Evolutionary conservation across 768 basidiomycete genomes (phyloP), one percentile per base, ranked within the genome.

Genomic region (Serpula lacrymans): DNA sequence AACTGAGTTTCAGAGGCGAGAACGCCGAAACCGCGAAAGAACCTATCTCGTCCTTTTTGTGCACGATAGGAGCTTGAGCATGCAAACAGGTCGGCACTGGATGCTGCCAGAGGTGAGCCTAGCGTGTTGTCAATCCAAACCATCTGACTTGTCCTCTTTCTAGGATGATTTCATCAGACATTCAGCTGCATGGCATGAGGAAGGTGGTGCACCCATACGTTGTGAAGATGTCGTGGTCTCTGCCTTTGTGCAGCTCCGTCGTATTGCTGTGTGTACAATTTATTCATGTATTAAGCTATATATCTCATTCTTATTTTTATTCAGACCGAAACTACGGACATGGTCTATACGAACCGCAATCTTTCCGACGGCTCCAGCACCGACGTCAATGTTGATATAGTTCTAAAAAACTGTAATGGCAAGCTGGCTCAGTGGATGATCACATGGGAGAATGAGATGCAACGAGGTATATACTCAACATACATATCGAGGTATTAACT

Each of bases 31-130:
- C 53, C 74, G 85, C 47, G 89, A 92, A 63, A 77, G 88, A 45
- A 89, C 88, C 2, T 91, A 88, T 59, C 77, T 92, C 34, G 87
- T 92, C 11, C 64, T 92, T 11, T 92, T 86, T 52, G 82, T 88
- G 30, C 89, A 92, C 53, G 88, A 92, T 60, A 82, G 88, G 39
- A 87, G 84, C 53, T 71, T 91, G 33, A 85, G 82, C 63, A 89
- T 84, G 61, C 88, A 91, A 60, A 90, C 88, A 2, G 89, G 88
- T 34, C 72, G 84, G 30, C 80, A 78, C 45, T 90, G 87, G 87
- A 91, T 91, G 89, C 72, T 92, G 14, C 86, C 84, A 7, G 88
- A 90, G 67, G 72, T 73, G 18, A 13, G 43, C 26, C 14, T 12
- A 6, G 29, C 21, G 12, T 18, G 27, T 36, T 27, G 6, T 14